A percentile compares a stretch with the other conserved stretches of the same genome.
Evolutionary conservation across 1,284 basidiomycete species (phyloP).

Genomic region (Sanghuangporus baumii): DNA sequence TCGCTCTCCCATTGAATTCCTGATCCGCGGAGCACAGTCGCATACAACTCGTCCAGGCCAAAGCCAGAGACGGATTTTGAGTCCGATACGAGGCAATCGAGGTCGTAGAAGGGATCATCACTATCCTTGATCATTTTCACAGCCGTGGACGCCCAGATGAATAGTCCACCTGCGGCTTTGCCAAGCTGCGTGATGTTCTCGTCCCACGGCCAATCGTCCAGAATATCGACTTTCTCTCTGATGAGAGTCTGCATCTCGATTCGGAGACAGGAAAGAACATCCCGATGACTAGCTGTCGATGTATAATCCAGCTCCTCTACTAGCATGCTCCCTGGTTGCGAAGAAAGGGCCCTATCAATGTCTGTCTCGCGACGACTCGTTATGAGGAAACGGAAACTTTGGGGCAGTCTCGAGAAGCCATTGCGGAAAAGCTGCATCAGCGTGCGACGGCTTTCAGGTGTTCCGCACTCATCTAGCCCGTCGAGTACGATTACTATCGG

Average conservation of each 20-base stretch:
- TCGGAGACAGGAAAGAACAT: neutral
- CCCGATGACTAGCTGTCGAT: neutral
- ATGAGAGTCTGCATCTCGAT: neutral
- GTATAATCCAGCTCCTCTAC: neutral
- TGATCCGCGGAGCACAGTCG: neutral
- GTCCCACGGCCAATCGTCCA: neutral
- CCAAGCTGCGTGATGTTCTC: neutral
- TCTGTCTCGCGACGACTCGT: neutral
- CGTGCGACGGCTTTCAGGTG: too few species aligned
- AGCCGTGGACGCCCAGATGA: constrained; percentile 7
- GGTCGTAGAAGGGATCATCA: neutral
- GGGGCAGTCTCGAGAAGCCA: neutral
- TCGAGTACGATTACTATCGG: constrained; percentile 2
- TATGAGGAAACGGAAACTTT: neutral
- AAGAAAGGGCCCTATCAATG: neutral
- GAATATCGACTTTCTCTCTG: neutral
- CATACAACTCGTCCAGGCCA: neutral
- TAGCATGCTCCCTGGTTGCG: neutral
- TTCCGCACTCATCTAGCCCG: neutral
- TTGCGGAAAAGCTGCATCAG: neutral
- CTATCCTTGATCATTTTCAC: neutral
- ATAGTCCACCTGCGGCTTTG: neutral
- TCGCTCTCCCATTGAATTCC: neutral
- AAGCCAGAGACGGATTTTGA: neutral
- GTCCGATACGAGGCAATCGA: neutral